Evolutionary conservation across 805 yeast genomes (phyloP).

Genomic region (Diddensiella santjacobensis): DNA sequence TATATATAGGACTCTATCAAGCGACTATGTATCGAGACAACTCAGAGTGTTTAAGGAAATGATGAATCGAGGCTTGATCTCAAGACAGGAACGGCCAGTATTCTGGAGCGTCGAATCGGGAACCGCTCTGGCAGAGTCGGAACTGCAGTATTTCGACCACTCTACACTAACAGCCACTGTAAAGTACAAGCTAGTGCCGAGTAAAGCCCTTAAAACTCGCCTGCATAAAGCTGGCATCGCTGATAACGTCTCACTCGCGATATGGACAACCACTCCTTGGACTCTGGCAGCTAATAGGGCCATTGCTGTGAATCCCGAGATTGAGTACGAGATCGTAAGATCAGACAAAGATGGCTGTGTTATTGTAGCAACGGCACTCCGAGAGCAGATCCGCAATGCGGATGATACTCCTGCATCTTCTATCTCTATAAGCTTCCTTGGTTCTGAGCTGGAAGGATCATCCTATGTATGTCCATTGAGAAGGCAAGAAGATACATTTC

Average conservation of each 20-base stretch:
- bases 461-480: slow-evolving; percentile 57
- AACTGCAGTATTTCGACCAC: slow-evolving; percentile 82
- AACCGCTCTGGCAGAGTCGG: slow-evolving; percentile 96
- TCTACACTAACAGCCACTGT: slow-evolving; percentile 64
- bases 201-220: slow-evolving; percentile 20
- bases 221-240: neutral
- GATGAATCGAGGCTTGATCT: slow-evolving; percentile 62
- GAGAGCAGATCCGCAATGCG: slow-evolving; percentile 33
- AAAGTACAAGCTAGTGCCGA: slow-evolving; percentile 52
- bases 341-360: slow-evolving; percentile 40
- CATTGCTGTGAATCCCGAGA: slow-evolving; percentile 59
- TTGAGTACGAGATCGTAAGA: slow-evolving; percentile 53
- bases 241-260: slow-evolving; percentile 31
- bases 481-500: slow-evolving; percentile 37
- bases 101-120: slow-evolving; percentile 95
- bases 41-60: slow-evolving; percentile 63
- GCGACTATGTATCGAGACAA: slow-evolving; percentile 70
- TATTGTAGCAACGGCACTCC: slow-evolving; percentile 40
- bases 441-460: slow-evolving; percentile 39
- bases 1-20: slow-evolving; percentile 65
- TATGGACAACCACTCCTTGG: slow-evolving; percentile 99
- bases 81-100: slow-evolving; percentile 88
- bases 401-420: slow-evolving; percentile 15
- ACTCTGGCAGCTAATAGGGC: slow-evolving; percentile 87
- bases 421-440: slow-evolving; percentile 35